These are phyloP conservation scores for Parmelia sp. DNA, from an alignment of 495 filamentous ascomycete species.

Conservation along the genomic window DNA sequence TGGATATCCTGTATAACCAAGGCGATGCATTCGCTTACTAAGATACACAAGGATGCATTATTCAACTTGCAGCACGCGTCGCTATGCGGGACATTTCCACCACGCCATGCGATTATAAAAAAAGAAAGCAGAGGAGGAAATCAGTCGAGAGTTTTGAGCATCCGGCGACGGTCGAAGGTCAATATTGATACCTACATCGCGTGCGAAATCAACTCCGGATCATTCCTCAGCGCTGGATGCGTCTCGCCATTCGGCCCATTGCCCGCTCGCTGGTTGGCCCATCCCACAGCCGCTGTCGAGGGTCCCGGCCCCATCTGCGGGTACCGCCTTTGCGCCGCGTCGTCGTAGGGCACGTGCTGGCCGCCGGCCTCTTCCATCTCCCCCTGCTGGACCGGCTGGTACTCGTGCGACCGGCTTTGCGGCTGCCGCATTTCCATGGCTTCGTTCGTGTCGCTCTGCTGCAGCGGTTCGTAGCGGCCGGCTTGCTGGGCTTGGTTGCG, in stretches of 20 bases:
- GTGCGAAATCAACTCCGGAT: neutral
- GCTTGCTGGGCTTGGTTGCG: neutral
- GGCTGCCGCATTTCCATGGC: conserved; percentile 2
- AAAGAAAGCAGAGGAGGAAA: too few species aligned
- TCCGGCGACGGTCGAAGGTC: neutral
- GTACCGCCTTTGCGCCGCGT: neutral
- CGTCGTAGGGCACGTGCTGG: neutral
- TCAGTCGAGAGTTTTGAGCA: too few species aligned
- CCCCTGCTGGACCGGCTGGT: neutral
- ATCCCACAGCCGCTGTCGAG: neutral
- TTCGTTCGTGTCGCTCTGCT: neutral
- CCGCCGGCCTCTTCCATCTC: neutral
- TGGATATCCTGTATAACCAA: neutral
- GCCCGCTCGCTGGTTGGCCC: neutral
- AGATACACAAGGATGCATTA: neutral
- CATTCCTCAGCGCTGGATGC: neutral
- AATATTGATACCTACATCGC: neutral
- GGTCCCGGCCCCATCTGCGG: neutral
- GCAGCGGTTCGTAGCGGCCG: neutral
- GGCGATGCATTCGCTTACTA: neutral
- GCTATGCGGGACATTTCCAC: neutral
- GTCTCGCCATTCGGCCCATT: neutral
- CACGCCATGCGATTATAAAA: neutral
- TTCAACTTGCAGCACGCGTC: neutral
- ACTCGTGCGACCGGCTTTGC: neutral